Evolutionary conservation across 495 filamentous ascomycete genomes (phyloP), one percentile per base, ranked within the genome.

Genomic region (Neurospora sp.): DNA sequence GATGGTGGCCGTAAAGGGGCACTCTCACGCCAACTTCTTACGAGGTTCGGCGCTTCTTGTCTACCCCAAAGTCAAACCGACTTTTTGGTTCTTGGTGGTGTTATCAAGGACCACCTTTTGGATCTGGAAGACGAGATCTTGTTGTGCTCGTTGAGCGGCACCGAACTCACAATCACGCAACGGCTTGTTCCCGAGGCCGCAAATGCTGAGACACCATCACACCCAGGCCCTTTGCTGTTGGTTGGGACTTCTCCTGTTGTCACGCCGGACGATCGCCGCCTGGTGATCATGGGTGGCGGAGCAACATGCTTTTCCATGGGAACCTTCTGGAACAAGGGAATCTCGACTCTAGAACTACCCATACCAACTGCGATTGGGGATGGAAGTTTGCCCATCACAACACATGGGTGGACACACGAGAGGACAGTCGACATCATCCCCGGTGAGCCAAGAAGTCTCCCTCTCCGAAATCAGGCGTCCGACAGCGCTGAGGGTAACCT

Each of bases 241-340:
- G 83, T 91, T 61, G 93, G 94, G 6, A 84, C 88, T 73, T 88
- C 85, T 27, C 79, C 83, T 9, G 81, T 86, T 3, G 27, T 74
- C 5, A 68, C 72, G 8, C 40, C 78, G 9, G 69, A 81, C 53
- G 80, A 18, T 18, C 27, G 84, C 18, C 78, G 85, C 37, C 75
- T 93, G 5, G 74, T 91, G 20, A 79, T 97, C 3, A 79, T 91
- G 42, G 93, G 93, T 10, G 94, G 94, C 18, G 94, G 94, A 22
- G 93, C 92, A 37, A 92, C 94, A 0, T 97, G 94, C 79, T 97
- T 96, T 81, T 93, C 92, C 0, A 95, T 97, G 85, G 80, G 80
- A 1, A 80, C 80, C 0, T 82, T 79, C 71, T 82, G 80, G 80
- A 81, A 79, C 22, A 78, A 74, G 31, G 76, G 76, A 0, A 76